A percentile compares a stretch with the other conserved stretches of the same genome.
phyloP scores from a whole-genome alignment of 1,139 yeast species.

The Pichia sp. region DNA sequence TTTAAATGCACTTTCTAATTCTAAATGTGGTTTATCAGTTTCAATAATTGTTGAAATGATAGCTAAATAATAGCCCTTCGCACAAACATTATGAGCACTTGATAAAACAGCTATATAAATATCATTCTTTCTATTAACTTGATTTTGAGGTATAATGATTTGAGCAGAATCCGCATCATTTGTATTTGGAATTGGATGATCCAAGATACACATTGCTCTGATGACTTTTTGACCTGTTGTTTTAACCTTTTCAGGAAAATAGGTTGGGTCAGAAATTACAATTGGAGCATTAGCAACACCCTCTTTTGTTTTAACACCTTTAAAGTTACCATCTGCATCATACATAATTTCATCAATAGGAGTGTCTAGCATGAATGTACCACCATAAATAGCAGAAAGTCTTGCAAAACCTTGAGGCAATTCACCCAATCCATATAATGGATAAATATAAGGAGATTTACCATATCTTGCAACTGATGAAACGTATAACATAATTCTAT shows the following conservation, averaged over 20 bases:
- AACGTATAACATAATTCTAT: conserved; percentile 77
- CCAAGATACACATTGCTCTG: conserved; percentile 89
- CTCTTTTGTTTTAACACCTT: conserved; percentile 84
- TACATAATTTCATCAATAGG: conserved; percentile 87
- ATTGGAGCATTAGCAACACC: conserved; percentile 89
- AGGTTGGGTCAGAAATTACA: conserved; percentile 97
- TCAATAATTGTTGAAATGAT: conserved; percentile 93
- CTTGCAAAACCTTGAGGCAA: conserved; percentile 98
- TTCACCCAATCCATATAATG: conserved; percentile 94
- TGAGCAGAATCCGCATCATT: conserved; percentile 84
- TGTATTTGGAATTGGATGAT: conserved; percentile 85
- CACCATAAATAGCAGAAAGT: conserved; percentile 94
- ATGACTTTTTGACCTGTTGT: conserved; percentile 83
- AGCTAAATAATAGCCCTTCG: conserved; percentile 86
- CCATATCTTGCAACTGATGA: conserved; percentile 93
- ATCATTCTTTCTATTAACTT: conserved; percentile 87
- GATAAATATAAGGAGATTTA: conserved; percentile 93
- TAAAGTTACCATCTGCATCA: conserved; percentile 63
- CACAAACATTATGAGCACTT: conserved; percentile 83
- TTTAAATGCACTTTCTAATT: conserved; percentile 91
- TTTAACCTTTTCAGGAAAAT: conserved; percentile 85
- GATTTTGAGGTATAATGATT: conserved; percentile 94
- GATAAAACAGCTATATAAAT: conserved; percentile 91
- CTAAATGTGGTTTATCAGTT: conserved; percentile 88
- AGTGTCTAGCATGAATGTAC: conserved; percentile 96